phyloP scores from a whole-genome alignment of 164 flowering plant species.

The Umbellularia californica region DNA sequence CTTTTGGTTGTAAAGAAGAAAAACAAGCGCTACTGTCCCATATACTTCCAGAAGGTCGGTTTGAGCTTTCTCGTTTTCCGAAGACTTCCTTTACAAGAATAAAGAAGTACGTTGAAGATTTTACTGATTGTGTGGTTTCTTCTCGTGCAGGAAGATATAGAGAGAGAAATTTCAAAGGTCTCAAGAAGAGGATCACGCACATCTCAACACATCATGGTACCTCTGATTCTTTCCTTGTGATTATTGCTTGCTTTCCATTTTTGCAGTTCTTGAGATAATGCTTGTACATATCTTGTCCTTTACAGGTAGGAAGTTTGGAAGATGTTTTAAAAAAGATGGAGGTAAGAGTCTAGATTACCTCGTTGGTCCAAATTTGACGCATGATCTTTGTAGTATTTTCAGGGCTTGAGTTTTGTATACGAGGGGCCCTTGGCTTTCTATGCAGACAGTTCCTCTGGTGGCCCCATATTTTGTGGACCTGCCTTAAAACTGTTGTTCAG shows the following conservation, averaged over 20 bases:
- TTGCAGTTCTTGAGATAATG: neutral
- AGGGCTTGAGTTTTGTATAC: no score
- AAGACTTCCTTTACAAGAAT: neutral
- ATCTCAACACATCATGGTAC: constrained; percentile 80
- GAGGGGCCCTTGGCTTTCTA: neutral
- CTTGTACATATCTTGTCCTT: constrained; percentile 1
- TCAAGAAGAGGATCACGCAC: constrained; percentile 49
- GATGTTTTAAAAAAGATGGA: constrained; percentile 95
- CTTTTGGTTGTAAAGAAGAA: constrained; percentile 82
- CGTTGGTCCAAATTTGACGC: neutral
- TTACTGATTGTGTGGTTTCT: constrained; percentile 9
- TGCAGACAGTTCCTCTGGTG: neutral
- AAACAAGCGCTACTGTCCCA: constrained; percentile 75
- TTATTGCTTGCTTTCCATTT: neutral
- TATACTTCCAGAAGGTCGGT: constrained; percentile 86
- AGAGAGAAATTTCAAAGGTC: constrained; percentile 61
- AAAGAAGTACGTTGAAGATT: neutral
- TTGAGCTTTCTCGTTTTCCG: constrained; percentile 1
- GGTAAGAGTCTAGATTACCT: constrained; percentile 36
- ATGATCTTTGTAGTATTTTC: no score
- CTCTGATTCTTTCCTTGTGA: neutral
- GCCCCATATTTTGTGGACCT: neutral
- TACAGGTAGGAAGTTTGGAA: constrained; percentile 91
- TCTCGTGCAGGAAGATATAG: constrained; percentile 79
- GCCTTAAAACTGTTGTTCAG: neutral